Evolutionary conservation across 352 stramenopile genomes (phyloP), one percentile per base, ranked within the genome.

Genomic region (Pythium insidiosum): DNA sequence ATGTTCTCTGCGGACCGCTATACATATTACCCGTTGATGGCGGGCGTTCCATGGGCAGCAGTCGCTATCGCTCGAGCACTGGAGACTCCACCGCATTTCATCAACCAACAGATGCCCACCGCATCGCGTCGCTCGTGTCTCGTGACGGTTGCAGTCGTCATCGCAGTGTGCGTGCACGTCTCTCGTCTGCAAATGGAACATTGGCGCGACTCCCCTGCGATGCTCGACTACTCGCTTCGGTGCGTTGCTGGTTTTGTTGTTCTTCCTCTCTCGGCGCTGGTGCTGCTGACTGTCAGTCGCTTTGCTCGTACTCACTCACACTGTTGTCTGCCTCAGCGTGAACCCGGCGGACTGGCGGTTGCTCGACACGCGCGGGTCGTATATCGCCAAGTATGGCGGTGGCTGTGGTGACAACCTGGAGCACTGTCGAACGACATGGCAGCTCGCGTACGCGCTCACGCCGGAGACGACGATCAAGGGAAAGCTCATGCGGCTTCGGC

Each of bases 1-100:
- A 50, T 66, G 3, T 60, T 62, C 40, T 50, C 58, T 11, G 57
- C 57, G 18, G 68, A 88, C 42, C 74, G 78, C 5, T 90, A 90
- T 41, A 61, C 66, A 9, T 90, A 90, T 51, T 66, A 86, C 9
- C 60, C 71, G 6, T 66, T 52, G 1, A 48, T 78, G 23, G 47
- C 69, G 7, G 18, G 68, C 10, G 65, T 82, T 11, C 64, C 67
- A n/a, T n/a, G n/a, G n/a, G n/a, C n/a, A n/a, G n/a, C n/a, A n/a
- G n/a, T n/a, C n/a, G n/a, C n/a, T n/a, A n/a, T n/a, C n/a, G 47
- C 56, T 61, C 24, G 29, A 38, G 16, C 29, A n/a, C n/a, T n/a
- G n/a, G n/a, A n/a, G n/a, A n/a, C n/a, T n/a, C n/a, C n/a, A n/a
- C n/a, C n/a, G n/a, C n/a, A n/a, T n/a, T n/a, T n/a, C 16, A 43